phyloP scores from a whole-genome alignment of 495 filamentous ascomycete species.

The Talaromyces ruber region DNA sequence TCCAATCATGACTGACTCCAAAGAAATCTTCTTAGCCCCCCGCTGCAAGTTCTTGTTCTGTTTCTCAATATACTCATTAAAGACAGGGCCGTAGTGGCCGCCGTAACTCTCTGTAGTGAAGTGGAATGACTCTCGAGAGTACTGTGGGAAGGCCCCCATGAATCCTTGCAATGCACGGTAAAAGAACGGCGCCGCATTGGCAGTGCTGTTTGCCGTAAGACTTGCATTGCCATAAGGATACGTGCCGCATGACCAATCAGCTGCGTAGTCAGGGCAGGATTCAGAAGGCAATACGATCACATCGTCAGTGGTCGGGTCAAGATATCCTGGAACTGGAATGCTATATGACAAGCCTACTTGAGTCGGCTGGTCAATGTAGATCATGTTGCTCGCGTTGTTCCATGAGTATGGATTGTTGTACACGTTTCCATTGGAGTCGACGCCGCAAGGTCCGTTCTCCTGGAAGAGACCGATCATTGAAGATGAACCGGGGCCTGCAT shows the following conservation, averaged over 20 bases:
- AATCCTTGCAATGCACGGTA: slow-evolving; percentile 55
- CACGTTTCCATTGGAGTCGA: slow-evolving; percentile 39
- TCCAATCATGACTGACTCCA: slow-evolving; percentile 49
- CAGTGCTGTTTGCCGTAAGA: slow-evolving; percentile 46
- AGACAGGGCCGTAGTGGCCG: slow-evolving; percentile 46
- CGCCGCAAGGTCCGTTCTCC: slow-evolving; percentile 53
- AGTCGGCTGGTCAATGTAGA: slow-evolving; percentile 53
- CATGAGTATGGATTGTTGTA: slow-evolving; percentile 52
- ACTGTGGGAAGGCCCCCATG: slow-evolving; percentile 55
- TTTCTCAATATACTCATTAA: slow-evolving; percentile 39
- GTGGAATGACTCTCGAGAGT: slow-evolving; percentile 46
- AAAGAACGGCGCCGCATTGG: slow-evolving; percentile 46
- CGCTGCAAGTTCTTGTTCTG: slow-evolving; percentile 44
- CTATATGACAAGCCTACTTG: slow-evolving; percentile 54
- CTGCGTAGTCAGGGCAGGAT: slow-evolving; percentile 47
- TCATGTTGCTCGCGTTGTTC: slow-evolving; percentile 50
- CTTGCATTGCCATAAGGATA: slow-evolving; percentile 42
- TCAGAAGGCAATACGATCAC: slow-evolving; percentile 31
- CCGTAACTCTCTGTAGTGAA: slow-evolving; percentile 49
- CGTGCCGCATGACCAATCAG: slow-evolving; percentile 39
- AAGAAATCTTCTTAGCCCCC: slow-evolving; percentile 41
- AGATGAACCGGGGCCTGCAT: slow-evolving; percentile 39
- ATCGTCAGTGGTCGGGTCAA: slow-evolving; percentile 11
- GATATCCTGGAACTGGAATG: slow-evolving; percentile 41
- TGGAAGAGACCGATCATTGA: slow-evolving; percentile 57